Evolutionary conservation across 169 alveolate genomes (phyloP), one percentile per base, ranked within the genome.

Genomic region (Babesia sp.): DNA sequence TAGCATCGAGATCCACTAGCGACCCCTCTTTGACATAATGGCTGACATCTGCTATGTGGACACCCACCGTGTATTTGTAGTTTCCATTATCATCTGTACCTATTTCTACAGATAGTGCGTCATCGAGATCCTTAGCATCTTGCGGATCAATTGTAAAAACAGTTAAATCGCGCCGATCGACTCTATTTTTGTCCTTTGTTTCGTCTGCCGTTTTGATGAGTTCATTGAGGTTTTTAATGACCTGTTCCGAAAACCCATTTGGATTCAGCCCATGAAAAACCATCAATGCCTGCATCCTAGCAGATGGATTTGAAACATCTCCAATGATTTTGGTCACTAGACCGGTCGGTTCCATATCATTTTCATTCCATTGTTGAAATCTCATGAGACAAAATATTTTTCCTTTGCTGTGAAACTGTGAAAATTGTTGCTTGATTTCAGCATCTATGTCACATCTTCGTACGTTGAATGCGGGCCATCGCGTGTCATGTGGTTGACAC

Each of bases 31-130:
- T 86, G 0, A 96, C 98, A 80, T 94, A 97, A 76, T 96, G 97
- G 55, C 98, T 91, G 0, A 97, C 99, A 89, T 97, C 99, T 3
- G 99, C 99, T 29, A 97, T 96, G 84, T 97, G 99, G 20, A 97
- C 99, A 42, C 99, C 99, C n/a, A 97, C 90, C 81, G 79, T 87
- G 61, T 93, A 94, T 67, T 70, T 67, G 60, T 39, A 54, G 11
- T 72, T 76, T 59, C 85, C 91, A 51, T 64, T 67, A 28, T 90
- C 29, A 60, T 50, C 60, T 58, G 70, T 63, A 90, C 93, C 36
- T 24, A 69, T 51, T 73, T 90, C 95, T n/a, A 92, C 83, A 69
- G 97, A 98, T 1, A 97, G 80, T 28, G 99, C 99, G 83, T 97
- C 99, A 87, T 97, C 99, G 51, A 97, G 91, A 87, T 97, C 99